phyloP scores from a whole-genome alignment of 129 eudicot species.

The Lonicera japonica region DNA sequence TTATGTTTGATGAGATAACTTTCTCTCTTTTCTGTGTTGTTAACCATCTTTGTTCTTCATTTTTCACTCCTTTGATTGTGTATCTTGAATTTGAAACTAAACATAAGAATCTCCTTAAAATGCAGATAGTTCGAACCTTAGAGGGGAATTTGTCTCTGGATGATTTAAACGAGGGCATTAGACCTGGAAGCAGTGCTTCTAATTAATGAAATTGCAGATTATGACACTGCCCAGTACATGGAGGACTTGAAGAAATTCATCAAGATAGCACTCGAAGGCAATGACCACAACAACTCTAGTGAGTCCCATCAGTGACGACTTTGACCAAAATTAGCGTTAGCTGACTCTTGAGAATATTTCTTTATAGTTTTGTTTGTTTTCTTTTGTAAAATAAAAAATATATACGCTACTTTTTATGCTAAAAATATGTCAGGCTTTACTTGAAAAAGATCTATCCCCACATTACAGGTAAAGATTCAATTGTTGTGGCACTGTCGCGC shows the following conservation, averaged over 20 bases:
- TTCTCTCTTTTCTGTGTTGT: too few species aligned
- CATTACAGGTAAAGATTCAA: too few species aligned
- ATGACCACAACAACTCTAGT: slow-evolving; percentile 31
- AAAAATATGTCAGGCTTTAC: too few species aligned
- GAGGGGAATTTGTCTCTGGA: slow-evolving; percentile 69
- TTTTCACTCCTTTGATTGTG: too few species aligned
- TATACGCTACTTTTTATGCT: too few species aligned
- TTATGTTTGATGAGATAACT: neutral
- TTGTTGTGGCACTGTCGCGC: too few species aligned
- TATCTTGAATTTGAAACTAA: neutral
- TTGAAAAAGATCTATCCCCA: too few species aligned
- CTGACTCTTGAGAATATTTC: too few species aligned
- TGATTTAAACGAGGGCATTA: slow-evolving; percentile 39
- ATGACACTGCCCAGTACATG: slow-evolving; percentile 54
- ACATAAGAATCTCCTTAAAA: neutral
- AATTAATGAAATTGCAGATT: slow-evolving; percentile 57
- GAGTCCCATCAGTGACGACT: slow-evolving; percentile 55
- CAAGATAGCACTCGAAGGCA: slow-evolving; percentile 64
- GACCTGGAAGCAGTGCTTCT: slow-evolving; percentile 46
- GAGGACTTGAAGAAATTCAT: slow-evolving; percentile 57
- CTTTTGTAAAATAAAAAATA: too few species aligned
- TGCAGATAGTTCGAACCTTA: slow-evolving; percentile 58
- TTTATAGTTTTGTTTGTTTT: too few species aligned
- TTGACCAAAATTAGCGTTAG: too few species aligned
- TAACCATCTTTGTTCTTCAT: too few species aligned